Conservation (phyloP, 2,329 filamentous ascomycete species). For the Moelleriella libera region DNA sequence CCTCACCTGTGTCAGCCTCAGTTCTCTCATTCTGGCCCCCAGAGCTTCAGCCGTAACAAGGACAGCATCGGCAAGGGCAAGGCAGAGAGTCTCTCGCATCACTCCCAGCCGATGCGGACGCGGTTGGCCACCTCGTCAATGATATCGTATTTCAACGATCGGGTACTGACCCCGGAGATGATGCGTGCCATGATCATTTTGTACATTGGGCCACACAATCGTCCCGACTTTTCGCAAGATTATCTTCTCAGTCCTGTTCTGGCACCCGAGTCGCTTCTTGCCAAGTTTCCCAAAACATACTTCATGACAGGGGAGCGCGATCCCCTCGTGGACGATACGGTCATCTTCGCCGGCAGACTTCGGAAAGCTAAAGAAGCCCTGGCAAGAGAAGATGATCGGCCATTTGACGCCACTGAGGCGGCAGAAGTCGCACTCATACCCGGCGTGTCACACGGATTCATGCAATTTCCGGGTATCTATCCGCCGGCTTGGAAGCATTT, state of each 20-base stretch:
- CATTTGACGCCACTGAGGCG: slow-evolving; percentile 25
- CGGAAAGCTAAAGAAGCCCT: slow-evolving; percentile 57
- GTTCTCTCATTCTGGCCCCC: slow-evolving; percentile 33
- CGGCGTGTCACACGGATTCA: slow-evolving; percentile 83
- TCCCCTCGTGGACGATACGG: slow-evolving; percentile 89
- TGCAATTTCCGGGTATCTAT: slow-evolving; percentile 81
- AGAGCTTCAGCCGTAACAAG: slow-evolving; percentile 10
- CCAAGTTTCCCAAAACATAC: slow-evolving; percentile 85
- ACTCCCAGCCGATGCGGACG: slow-evolving; percentile 52
- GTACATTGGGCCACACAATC: slow-evolving; percentile 86
- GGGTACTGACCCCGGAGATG: slow-evolving; percentile 91
- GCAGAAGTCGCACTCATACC: slow-evolving; percentile 72
- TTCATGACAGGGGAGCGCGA: slow-evolving; percentile 92
- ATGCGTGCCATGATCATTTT: slow-evolving; percentile 98
- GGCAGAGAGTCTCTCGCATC: slow-evolving; percentile 28
- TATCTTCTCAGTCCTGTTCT: slow-evolving; percentile 83
- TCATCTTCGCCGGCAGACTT: slow-evolving; percentile 86
- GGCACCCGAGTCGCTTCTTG: slow-evolving; percentile 70
- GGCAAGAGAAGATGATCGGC: slow-evolving; percentile 6
- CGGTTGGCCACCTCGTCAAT: slow-evolving; percentile 91
- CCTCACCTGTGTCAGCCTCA: slow-evolving; percentile 26
- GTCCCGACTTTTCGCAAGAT: slow-evolving; percentile 84
- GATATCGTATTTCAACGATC: slow-evolving; percentile 96
- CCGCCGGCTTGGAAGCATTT: slow-evolving; percentile 86
- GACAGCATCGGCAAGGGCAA: slow-evolving; percentile 4